Conservation (phyloP, 768 basidiomycete genomes). For the Myochromella boudieri region DNA sequence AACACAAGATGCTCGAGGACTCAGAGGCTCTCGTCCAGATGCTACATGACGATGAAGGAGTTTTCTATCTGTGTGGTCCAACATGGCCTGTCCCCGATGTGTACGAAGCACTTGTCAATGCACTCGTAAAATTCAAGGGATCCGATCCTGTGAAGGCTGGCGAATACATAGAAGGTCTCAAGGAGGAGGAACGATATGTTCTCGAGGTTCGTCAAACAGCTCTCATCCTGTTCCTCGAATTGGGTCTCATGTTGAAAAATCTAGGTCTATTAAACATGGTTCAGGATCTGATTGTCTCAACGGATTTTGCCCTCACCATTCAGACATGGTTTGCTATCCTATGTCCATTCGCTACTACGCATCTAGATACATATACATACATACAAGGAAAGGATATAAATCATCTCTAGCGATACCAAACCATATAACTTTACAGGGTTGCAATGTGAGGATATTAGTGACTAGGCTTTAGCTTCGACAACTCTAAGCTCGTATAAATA, state of each 20-base stretch:
- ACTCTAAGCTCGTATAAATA: slow-evolving; percentile 39
- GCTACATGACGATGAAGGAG: slow-evolving; percentile 72
- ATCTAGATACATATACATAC: neutral
- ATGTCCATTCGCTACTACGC: too few species aligned
- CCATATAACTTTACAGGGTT: too few species aligned
- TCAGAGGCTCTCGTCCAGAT: slow-evolving; percentile 72
- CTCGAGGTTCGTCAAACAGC: slow-evolving; percentile 80
- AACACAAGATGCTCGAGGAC: slow-evolving; percentile 97
- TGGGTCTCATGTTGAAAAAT: neutral
- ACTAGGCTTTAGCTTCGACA: too few species aligned
- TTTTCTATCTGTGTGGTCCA: slow-evolving; percentile 96
- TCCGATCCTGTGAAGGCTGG: slow-evolving; percentile 67
- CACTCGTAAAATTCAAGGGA: slow-evolving; percentile 71
- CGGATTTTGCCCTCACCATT: too few species aligned
- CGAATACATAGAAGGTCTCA: slow-evolving; percentile 81
- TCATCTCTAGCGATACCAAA: too few species aligned
- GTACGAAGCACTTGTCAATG: slow-evolving; percentile 86
- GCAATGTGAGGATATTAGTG: too few species aligned
- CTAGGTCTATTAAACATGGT: slow-evolving; percentile 26
- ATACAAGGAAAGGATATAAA: neutral
- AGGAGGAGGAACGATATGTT: slow-evolving; percentile 97
- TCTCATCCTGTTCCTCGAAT: neutral
- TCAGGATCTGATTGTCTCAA: too few species aligned
- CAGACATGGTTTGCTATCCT: too few species aligned
- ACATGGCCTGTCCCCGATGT: slow-evolving; percentile 99